Evolutionary conservation across 495 filamentous ascomycete species (phyloP), one percentile per base, ranked within the genome.

Genomic region (Hyaloscypha finlandica): DNA sequence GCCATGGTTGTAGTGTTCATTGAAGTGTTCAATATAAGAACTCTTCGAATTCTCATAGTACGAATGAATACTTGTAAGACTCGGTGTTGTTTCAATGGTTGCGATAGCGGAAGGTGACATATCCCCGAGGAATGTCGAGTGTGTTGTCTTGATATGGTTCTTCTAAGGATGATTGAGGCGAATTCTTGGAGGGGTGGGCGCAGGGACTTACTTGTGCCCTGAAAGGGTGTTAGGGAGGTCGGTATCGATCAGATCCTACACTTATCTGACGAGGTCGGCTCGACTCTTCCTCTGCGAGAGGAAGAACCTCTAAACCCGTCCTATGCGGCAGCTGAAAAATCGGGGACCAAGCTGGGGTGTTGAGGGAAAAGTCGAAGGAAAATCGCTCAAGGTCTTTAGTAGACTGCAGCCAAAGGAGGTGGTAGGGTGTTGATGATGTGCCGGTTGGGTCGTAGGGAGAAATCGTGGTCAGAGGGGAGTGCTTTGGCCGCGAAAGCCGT

Each of bases 301-400:
- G 93, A 96, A 97, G 93, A 94, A 93, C 88, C 89, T 86, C 84
- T 88, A 85, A 89, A 90, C 86, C 84, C 88, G 87, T 93, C 90
- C 91, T 97, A 97, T 97, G 93, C 93, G 93, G 93, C 93, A 96
- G 93, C 91, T 94, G 91, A 86, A 84, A 77, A 77, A 77, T 79
- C 81, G 83, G 81, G 79, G 83, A 80, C 75, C 81, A 81, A 71
- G 74, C 77, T 77, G 81, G 81, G 78, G 75, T 81, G 82, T 82
- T 85, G 82, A 82, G 81, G 77, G 82, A 82, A 78, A 78, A 81
- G 80, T 85, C 81, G 79, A 81, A 75, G 76, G 84, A 76, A 71
- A 74, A 68, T 71, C 76, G 72, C 70, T 81, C 79, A 72, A 77
- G 73, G 61, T 79, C 70, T 72, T 78, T 82, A 80, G 71, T 69